These are phyloP conservation scores for Gremmenia infestans DNA, from an alignment of 2,329 filamentous ascomycete genomes.

Conservation along the genomic window DNA sequence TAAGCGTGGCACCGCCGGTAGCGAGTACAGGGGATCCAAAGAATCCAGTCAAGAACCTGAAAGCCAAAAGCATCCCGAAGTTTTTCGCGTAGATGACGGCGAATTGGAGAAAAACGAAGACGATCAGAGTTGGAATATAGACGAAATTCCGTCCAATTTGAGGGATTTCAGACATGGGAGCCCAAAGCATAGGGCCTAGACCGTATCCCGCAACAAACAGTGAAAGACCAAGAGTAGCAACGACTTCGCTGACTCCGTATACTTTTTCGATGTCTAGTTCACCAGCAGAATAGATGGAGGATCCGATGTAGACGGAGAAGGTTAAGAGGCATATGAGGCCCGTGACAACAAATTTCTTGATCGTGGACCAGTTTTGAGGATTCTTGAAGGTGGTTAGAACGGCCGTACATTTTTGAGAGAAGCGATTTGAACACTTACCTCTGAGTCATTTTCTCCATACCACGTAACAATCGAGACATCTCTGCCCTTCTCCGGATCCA, in stretches of 20 bases:
- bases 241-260: conserved; percentile 48
- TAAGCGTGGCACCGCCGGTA: conserved; percentile 47
- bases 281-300: conserved; percentile 44
- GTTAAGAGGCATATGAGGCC: conserved; percentile 50
- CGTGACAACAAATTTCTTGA: conserved; percentile 41
- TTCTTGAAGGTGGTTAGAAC: conserved; percentile 47
- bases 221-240: conserved; percentile 52
- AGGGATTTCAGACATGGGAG: conserved; percentile 62
- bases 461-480: conserved; percentile 47
- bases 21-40: conserved; percentile 59
- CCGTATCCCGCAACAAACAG: conserved; percentile 61
- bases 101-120: conserved; percentile 56
- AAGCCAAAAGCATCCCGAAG: conserved; percentile 48
- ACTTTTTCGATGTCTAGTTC: conserved; percentile 42
- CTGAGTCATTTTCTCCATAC: conserved; percentile 44
- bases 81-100: conserved; percentile 43
- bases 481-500: conserved; percentile 48
- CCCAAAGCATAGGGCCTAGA: conserved; percentile 58
- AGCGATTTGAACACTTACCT: conserved; percentile 31
- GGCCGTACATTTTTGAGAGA: conserved; percentile 29
- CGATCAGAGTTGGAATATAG: conserved; percentile 61
- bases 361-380: conserved; percentile 48
- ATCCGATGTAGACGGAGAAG: conserved; percentile 50
- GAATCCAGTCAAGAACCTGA: conserved; percentile 60
- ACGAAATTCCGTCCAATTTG: conserved; percentile 60